Conservation (phyloP, 805 yeast genomes). For the Ogataea degrootiae region DNA sequence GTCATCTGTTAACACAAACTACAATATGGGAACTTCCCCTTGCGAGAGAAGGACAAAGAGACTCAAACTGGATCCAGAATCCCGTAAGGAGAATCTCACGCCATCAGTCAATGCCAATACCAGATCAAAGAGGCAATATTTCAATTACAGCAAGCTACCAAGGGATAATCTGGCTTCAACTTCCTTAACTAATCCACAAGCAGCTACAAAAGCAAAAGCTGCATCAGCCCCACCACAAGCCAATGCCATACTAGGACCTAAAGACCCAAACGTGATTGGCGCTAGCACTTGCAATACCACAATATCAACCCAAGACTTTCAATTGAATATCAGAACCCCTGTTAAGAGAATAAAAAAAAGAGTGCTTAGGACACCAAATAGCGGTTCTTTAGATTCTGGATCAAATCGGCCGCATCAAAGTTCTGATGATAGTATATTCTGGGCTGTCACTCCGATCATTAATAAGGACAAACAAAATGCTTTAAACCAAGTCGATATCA, state of each 20-base stretch:
- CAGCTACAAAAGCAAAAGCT: conserved; percentile 6
- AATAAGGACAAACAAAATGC: conserved; percentile 10
- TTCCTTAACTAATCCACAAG: conserved; percentile 3
- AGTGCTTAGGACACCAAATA: conserved; percentile 3
- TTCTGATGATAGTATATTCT: conserved; percentile 33
- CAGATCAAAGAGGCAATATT: conserved; percentile 3
- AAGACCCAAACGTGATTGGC: conserved; percentile 17
- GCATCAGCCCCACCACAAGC: neutral
- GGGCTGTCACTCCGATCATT: conserved; percentile 38
- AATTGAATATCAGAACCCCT: conserved; percentile 20
- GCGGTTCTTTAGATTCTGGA: neutral
- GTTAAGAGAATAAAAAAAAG: conserved; percentile 4
- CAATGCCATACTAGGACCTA: neutral
- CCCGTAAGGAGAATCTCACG: conserved; percentile 6
- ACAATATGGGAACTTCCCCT: conserved; percentile 3
- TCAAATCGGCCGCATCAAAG: conserved; percentile 21
- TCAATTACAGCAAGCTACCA: conserved; percentile 6
- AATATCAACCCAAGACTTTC: conserved; percentile 13
- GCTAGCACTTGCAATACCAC: conserved; percentile 1
- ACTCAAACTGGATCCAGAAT: neutral
- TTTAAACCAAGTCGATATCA: conserved; percentile 12
- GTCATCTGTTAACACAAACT: too few species aligned
- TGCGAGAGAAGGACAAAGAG: conserved; percentile 5
- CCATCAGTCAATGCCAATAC: neutral
- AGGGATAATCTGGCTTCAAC: conserved; percentile 1